A percentile compares a stretch with the other conserved stretches of the same genome.
These are phyloP conservation scores for Phylloporus gajari DNA, from an alignment of 1,284 basidiomycete species.

Conservation along the genomic window DNA sequence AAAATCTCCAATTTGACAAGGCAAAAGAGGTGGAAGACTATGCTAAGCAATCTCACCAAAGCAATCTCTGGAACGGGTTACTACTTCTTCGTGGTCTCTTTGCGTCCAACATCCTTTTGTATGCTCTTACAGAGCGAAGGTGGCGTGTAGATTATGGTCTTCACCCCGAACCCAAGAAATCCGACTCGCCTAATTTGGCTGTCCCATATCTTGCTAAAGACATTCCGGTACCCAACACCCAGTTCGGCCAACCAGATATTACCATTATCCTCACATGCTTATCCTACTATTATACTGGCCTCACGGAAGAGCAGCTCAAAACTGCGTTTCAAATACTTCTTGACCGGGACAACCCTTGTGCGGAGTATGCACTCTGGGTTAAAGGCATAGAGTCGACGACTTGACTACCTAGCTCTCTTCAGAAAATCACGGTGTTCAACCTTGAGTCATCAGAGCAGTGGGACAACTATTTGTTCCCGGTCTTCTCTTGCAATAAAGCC, in stretches of 20 bases:
- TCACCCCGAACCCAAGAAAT: too few species aligned
- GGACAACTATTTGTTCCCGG: conserved; percentile 40
- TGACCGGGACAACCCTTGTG: conserved; percentile 53
- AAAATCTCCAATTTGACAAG: conserved; percentile 29
- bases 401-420: too few species aligned
- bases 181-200: conserved; percentile 50
- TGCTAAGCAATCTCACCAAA: conserved; percentile 12
- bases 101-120: conserved; percentile 53
- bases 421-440: conserved; percentile 51
- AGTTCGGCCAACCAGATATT: conserved; percentile 65
- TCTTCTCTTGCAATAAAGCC: conserved; percentile 50
- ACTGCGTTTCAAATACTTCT: conserved; percentile 48
- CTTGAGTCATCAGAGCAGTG: conserved; percentile 50
- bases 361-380: conserved; percentile 57
- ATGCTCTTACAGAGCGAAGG: conserved; percentile 53
- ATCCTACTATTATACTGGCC: conserved; percentile 60
- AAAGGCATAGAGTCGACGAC: conserved; percentile 29
- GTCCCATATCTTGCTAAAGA: conserved; percentile 65
- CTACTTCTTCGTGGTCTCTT: conserved; percentile 56
- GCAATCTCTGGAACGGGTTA: conserved; percentile 43
- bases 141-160: conserved; percentile 66
- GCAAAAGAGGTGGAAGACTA: conserved; percentile 21
- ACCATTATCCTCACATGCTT: conserved; percentile 57
- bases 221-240: conserved; percentile 55
- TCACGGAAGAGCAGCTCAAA: conserved; percentile 50